Evolutionary conservation across 768 basidiomycete genomes (phyloP).

Genomic region (Lactarius trivialis): DNA sequence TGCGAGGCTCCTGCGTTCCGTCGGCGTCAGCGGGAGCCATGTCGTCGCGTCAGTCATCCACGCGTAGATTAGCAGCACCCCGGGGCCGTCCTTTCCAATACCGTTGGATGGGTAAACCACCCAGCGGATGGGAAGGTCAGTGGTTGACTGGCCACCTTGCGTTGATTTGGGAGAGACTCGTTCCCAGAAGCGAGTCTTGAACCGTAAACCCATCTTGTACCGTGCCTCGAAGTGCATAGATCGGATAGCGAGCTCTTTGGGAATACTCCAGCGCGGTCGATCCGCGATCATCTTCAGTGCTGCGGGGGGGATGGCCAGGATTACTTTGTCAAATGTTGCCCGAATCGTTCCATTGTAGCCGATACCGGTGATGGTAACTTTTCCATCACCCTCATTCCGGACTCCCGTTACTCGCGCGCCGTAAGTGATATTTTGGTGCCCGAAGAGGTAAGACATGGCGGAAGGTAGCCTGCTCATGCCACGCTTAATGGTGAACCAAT

Average conservation of each 20-base stretch:
- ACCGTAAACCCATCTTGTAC: constrained; percentile 25
- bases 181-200: constrained; percentile 25
- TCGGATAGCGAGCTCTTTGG: constrained; percentile 25
- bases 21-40: constrained; percentile 23
- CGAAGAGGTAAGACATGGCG: constrained; percentile 23
- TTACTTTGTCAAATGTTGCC: constrained; percentile 22
- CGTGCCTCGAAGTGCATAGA: constrained; percentile 26
- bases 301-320: constrained; percentile 26
- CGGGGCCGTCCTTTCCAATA: constrained; percentile 23
- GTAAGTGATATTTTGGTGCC: constrained; percentile 23
- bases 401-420: constrained; percentile 2
- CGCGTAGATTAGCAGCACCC: constrained; percentile 26
- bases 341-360: constrained; percentile 3
- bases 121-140: constrained; percentile 22
- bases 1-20: constrained; percentile 23
- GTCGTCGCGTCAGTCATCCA: constrained; percentile 26
- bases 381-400: constrained; percentile 5
- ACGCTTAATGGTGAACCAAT: constrained; percentile 22
- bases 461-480: constrained; percentile 25
- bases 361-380: constrained; percentile 12
- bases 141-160: constrained; percentile 21
- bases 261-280: constrained; percentile 21
- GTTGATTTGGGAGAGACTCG: neutral
- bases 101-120: constrained; percentile 21
- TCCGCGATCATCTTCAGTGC: constrained; percentile 26